Percentiles rank a stretch among this genome's conserved stretches.
Conservation (phyloP, 1,139 yeast genomes). For the Sugiyamaella japonica region DNA sequence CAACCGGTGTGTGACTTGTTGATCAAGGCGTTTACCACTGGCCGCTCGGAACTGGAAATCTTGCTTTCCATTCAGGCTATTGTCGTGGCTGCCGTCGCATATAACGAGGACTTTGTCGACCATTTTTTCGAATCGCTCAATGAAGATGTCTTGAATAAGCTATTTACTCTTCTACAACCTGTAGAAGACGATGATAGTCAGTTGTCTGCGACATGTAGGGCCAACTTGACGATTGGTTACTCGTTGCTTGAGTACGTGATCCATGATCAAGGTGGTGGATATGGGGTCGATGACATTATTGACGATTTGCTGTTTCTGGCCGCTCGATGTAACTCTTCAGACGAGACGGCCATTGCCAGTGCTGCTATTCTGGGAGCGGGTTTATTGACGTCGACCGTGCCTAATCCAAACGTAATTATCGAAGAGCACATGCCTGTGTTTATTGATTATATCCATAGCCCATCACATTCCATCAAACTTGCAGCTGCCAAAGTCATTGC, state of each 20-base stretch:
- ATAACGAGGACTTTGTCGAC: conserved; percentile 35
- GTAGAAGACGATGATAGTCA: conserved; percentile 19
- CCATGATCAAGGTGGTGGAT: conserved; percentile 41
- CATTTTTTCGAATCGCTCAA: conserved; percentile 31
- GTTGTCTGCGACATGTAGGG: conserved; percentile 25
- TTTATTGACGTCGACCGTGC: conserved; percentile 31
- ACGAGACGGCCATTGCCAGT: conserved; percentile 34
- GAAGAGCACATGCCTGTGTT: conserved; percentile 36
- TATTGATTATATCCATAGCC: conserved; percentile 34
- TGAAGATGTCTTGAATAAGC: conserved; percentile 26
- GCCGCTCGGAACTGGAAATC: conserved; percentile 38
- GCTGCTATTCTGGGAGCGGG: conserved; percentile 41
- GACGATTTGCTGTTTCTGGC: conserved; percentile 36
- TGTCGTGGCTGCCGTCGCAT: conserved; percentile 33
- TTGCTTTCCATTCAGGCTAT: conserved; percentile 37
- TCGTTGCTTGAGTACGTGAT: conserved; percentile 37
- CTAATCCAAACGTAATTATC: conserved; percentile 33
- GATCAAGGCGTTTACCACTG: conserved; percentile 32
- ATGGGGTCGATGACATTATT: conserved; percentile 36
- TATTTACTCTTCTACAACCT: conserved; percentile 26
- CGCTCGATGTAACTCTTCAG: conserved; percentile 32
- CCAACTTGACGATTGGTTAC: conserved; percentile 34
- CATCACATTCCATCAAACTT: conserved; percentile 32
- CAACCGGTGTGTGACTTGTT: conserved; percentile 22
- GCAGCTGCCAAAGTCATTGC: conserved; percentile 66